Evolutionary conservation across 2,329 filamentous ascomycete genomes (phyloP).

Genomic region (Teratosphaeriaceae sp.): DNA sequence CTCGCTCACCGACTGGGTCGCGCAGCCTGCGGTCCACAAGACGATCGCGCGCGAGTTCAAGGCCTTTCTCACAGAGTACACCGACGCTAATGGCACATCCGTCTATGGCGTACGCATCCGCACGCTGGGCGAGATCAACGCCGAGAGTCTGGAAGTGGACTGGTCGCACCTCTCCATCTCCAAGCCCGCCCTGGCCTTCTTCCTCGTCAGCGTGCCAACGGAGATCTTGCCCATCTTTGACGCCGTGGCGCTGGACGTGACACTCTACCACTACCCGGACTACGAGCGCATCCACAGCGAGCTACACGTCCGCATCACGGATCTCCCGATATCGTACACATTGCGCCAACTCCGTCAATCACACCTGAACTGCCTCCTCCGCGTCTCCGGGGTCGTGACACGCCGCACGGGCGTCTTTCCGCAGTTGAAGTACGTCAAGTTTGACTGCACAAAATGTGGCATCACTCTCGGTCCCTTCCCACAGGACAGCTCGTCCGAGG

Average conservation of each 20-base stretch:
- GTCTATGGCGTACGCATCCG: constrained; percentile 93
- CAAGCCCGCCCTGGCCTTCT: constrained; percentile 92
- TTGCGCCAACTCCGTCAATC: constrained; percentile 90
- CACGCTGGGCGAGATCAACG: constrained; percentile 94
- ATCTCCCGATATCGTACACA: constrained; percentile 90
- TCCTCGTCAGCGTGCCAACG: constrained; percentile 89
- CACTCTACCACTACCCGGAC: constrained; percentile 91
- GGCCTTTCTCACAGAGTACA: constrained; percentile 93
- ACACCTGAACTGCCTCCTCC: constrained; percentile 90
- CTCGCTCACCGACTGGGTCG: constrained; percentile 92
- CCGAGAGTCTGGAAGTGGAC: constrained; percentile 91
- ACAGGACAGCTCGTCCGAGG: constrained; percentile 92
- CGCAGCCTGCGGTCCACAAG: constrained; percentile 79
- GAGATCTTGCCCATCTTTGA: constrained; percentile 96
- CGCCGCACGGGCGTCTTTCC: constrained; percentile 92
- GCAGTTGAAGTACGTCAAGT: constrained; percentile 97
- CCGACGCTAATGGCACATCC: constrained; percentile 78
- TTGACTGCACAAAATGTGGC: constrained; percentile 91
- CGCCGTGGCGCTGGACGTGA: constrained; percentile 92
- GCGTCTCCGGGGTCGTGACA: constrained; percentile 92
- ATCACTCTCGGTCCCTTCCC: constrained; percentile 91
- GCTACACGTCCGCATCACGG: constrained; percentile 94
- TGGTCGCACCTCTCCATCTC: constrained; percentile 86
- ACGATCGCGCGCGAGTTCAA: constrained; percentile 97
- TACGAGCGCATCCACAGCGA: constrained; percentile 97